Evolutionary conservation across 768 basidiomycete species (phyloP).

Genomic region (Leccinum truebloodii): DNA sequence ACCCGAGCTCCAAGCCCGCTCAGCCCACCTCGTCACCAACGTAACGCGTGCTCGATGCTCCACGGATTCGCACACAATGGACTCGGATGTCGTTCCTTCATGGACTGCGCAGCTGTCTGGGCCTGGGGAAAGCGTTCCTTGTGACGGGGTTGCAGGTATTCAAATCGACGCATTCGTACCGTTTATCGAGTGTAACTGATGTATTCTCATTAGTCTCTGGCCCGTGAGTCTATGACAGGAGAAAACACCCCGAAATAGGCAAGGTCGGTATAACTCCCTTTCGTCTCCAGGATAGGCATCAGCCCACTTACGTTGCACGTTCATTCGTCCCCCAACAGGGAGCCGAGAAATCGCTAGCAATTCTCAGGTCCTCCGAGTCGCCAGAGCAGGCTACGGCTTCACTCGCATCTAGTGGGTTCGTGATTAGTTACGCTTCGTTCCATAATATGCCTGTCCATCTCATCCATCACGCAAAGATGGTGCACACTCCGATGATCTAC

Average conservation of each 20-base stretch:
- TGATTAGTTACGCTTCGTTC: conserved; percentile 9
- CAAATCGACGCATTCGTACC: conserved; percentile 1
- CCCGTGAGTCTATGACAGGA: conserved; percentile 72
- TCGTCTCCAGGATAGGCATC: neutral
- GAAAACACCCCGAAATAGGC: conserved; percentile 91
- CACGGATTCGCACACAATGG: no score
- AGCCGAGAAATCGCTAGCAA: conserved; percentile 82
- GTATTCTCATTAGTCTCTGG: conserved; percentile 57
- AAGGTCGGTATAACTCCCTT: conserved; percentile 56
- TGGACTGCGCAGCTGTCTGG: no score
- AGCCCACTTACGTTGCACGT: conserved; percentile 11
- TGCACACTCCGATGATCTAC: conserved; percentile 75
- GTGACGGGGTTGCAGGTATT: conserved; percentile 48
- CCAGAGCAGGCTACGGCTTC: conserved; percentile 75
- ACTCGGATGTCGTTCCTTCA: no score
- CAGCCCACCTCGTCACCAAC: no score
- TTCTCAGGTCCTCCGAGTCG: conserved; percentile 60
- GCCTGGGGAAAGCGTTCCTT: no score
- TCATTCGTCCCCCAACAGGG: conserved; percentile 47
- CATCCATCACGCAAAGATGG: conserved; percentile 51
- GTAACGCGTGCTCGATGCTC: no score
- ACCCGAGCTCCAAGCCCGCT: no score
- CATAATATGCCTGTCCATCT: neutral
- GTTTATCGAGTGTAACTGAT: conserved; percentile 7
- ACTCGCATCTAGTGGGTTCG: conserved; percentile 64